phyloP scores from a whole-genome alignment of 2,329 filamentous ascomycete species.

The Aspergillus arachidicola region DNA sequence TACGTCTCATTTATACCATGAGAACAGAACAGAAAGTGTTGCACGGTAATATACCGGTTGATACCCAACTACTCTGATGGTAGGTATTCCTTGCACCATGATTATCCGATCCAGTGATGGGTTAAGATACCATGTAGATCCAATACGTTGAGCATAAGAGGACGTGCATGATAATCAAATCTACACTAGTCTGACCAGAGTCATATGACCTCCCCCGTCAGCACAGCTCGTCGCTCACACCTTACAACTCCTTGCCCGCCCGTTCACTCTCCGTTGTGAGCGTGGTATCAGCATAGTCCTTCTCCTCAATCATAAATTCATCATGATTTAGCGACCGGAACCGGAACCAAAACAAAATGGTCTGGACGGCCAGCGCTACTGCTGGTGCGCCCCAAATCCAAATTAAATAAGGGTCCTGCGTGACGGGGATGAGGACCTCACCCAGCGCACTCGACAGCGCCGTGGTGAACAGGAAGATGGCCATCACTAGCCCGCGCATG shows the following conservation, averaged over 20 bases:
- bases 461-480: conserved; percentile 45
- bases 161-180: too few species aligned
- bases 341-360: not conserved
- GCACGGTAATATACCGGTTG: not conserved
- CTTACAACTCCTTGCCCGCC: not conserved
- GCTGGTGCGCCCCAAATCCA: not conserved
- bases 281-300: not conserved
- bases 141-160: too few species aligned
- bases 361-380: not conserved
- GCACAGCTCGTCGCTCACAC: not conserved
- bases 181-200: too few species aligned
- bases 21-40: too few species aligned
- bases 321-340: not conserved
- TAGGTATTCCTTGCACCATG: not conserved
- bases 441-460: conserved; percentile 31
- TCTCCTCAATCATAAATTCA: not conserved
- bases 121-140: too few species aligned
- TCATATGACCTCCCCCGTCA: not conserved
- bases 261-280: not conserved
- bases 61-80: not conserved
- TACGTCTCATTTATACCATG: not conserved
- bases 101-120: not conserved
- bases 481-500: conserved; percentile 48
- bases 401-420: not conserved
- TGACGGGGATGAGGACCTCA: not conserved